Evolutionary conservation across 1,284 basidiomycete species (phyloP), one percentile per base, ranked within the genome.

Genomic region (Cryptococcus sp.): DNA sequence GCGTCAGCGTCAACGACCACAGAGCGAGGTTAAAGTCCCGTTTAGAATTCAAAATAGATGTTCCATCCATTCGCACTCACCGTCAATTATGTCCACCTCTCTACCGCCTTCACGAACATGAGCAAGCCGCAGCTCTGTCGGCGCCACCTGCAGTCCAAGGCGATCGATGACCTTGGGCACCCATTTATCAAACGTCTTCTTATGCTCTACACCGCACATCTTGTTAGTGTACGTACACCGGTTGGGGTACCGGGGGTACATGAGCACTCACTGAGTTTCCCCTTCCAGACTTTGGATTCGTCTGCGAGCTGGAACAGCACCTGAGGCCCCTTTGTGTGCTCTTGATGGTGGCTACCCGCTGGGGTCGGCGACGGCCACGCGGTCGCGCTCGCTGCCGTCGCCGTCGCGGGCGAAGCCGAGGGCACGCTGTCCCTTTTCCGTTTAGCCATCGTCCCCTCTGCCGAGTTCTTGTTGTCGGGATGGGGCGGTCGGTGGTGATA

Each of bases 41-140:
- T 33, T 33, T 33, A 9, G 28, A 4, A 4, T 33, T 9, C 28
- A 33, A 46, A 13, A 15, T 28, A 15, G 4, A n/a, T 13, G 4
- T 44, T 18, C 40, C n/a, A 42, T 8, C 8, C n/a, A 8, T 15
- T 18, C 46, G 23, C 16, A 65, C 68, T 54, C 46, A 72, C 70
- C 62, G 53, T 72, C 70, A 54, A 58, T 63, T 2, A 72, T 61
- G 20, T 65, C 63, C 1, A 63, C 62, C 47, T 69, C 66, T 36
- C 61, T 24, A 3, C 66, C 70, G 12, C 61, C 57, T 3, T 60
- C 52, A 39, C 70, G 57, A 12, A 72, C 59, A 48, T 72, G 69
- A 15, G 57, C 53, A n/a, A 64, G n/a, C 18, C 63, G 45, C 43
- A 64, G 12, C 45, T 64, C 53, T 16, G 53, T 21, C 9, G 55